phyloP scores from a whole-genome alignment of 257 asterid genomes.

The Prunella vulgaris region DNA sequence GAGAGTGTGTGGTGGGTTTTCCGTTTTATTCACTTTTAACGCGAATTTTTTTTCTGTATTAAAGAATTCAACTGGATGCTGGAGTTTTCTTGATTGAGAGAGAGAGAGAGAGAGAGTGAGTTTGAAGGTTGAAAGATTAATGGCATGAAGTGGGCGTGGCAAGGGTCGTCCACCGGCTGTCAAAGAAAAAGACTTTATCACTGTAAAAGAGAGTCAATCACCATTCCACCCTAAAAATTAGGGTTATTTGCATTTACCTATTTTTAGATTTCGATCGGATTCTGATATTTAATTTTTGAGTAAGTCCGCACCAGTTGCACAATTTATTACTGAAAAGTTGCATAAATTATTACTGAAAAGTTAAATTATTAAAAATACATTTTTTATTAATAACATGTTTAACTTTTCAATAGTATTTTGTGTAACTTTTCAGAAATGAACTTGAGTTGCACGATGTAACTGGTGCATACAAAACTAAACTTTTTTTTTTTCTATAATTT shows the following conservation, averaged over 20 bases:
- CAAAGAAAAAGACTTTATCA: not conserved
- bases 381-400: too few relatives aligned
- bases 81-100: conserved; percentile 7
- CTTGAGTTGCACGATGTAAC: too few relatives aligned
- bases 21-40: not conserved
- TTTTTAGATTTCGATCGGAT: not conserved
- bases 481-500: too few relatives aligned
- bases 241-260: conserved; percentile 10
- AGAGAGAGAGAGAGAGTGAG: not conserved
- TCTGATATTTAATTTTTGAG: too few relatives aligned
- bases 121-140: too few relatives aligned
- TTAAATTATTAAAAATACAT: too few relatives aligned
- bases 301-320: too few relatives aligned
- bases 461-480: too few relatives aligned
- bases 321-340: too few relatives aligned
- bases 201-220: not conserved
- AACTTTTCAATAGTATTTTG: too few relatives aligned
- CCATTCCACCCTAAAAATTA: not conserved
- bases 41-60: not conserved
- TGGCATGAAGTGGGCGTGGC: conserved; percentile 7
- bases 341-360: too few relatives aligned
- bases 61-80: not conserved
- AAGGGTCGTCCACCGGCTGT: conserved; percentile 7
- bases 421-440: too few relatives aligned
- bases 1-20: not conserved